Percentiles rank a stretch among this genome's conserved stretches.
Evolutionary conservation across 1,284 basidiomycete species (phyloP).

Genomic region (Anthracocystis walkeri): DNA sequence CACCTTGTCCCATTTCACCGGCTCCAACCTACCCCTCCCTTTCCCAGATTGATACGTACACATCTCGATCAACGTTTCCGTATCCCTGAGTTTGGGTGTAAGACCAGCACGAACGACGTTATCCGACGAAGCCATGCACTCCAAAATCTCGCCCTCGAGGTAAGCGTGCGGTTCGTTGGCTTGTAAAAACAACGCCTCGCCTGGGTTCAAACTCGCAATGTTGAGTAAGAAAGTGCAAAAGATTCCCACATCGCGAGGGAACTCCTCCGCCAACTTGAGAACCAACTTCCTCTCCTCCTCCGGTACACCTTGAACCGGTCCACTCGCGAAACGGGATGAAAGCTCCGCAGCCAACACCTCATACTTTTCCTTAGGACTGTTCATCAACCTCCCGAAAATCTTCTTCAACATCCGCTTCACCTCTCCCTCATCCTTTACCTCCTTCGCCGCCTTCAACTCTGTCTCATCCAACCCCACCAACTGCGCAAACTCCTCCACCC

Average conservation of each 20-base stretch:
- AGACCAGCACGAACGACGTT: conserved; percentile 98
- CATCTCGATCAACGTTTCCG: conserved; percentile 86
- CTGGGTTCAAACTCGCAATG: conserved; percentile 81
- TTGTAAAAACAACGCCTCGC: conserved; percentile 92
- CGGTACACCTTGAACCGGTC: neutral
- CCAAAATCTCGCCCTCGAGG: conserved; percentile 73
- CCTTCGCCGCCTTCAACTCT: conserved; percentile 5
- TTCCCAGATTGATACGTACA: conserved; percentile 82
- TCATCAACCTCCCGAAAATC: conserved; percentile 61
- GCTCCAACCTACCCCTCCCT: conserved; percentile 72
- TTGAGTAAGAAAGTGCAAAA: conserved; percentile 94
- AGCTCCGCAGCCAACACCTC: conserved; percentile 26
- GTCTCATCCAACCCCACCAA: conserved; percentile 32
- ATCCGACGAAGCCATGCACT: conserved; percentile 74
- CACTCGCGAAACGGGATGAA: conserved; percentile 17
- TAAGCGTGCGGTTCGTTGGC: conserved; percentile 98
- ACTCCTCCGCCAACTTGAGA: conserved; percentile 81
- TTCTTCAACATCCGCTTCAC: conserved; percentile 35
- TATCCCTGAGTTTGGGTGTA: conserved; percentile 94
- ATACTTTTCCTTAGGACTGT: conserved; percentile 1
- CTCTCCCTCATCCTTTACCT: conserved; percentile 9
- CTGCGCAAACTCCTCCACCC: conserved; percentile 81
- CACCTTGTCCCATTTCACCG: conserved; percentile 6
- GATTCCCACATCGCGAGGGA: conserved; percentile 91
- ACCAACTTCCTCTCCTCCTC: conserved; percentile 75